Evolutionary conservation across 2,329 filamentous ascomycete genomes (phyloP).

Genomic region (Samsoniella hepiali): DNA sequence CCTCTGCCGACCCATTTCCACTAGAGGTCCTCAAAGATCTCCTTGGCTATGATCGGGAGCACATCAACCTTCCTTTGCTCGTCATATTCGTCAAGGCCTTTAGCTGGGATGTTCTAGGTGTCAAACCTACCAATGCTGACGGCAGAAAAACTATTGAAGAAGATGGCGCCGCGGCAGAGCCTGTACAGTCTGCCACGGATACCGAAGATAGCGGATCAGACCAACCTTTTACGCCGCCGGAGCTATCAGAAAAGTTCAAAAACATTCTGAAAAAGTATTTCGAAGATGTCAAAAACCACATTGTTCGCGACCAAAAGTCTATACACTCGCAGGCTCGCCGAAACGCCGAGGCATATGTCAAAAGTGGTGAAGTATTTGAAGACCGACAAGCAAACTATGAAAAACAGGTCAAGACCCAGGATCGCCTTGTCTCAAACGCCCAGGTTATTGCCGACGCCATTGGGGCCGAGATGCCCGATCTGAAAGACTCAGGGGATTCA

Average conservation of each 20-base stretch:
- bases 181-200: conserved; percentile 29
- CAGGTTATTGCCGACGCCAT: conserved; percentile 87
- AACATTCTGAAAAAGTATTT: conserved; percentile 86
- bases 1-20: conserved; percentile 84
- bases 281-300: conserved; percentile 85
- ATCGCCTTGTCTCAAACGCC: conserved; percentile 84
- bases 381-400: conserved; percentile 95
- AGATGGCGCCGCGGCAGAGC: conserved; percentile 29
- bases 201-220: conserved; percentile 50
- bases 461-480: conserved; percentile 87
- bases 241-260: conserved; percentile 80
- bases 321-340: conserved; percentile 83
- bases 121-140: conserved; percentile 67
- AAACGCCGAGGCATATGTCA: conserved; percentile 97
- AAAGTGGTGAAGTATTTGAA: conserved; percentile 97
- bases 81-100: conserved; percentile 97
- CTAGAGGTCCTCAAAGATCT: conserved; percentile 97
- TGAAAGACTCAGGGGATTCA: conserved; percentile 76
- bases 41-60: conserved; percentile 88
- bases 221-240: conserved; percentile 68
- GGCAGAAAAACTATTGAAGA: conserved; percentile 78
- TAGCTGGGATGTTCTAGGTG: conserved; percentile 89
- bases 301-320: conserved; percentile 87
- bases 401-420: conserved; percentile 86
- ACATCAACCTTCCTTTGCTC: conserved; percentile 83